These are phyloP conservation scores for Candida glucosophila DNA, from an alignment of 1,139 yeast genomes.

Conservation along the genomic window DNA sequence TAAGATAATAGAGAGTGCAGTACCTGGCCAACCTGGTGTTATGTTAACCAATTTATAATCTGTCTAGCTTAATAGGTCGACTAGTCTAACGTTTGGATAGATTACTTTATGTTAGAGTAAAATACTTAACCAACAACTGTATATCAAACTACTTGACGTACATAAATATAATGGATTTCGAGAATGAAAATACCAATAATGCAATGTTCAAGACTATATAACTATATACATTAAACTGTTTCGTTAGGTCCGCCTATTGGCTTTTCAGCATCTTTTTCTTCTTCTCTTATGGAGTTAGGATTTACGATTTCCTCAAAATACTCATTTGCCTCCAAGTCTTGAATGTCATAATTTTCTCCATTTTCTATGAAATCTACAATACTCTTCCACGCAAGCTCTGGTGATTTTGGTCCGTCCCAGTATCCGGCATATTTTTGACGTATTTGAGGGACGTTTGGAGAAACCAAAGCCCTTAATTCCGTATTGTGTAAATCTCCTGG, in stretches of 20 bases:
- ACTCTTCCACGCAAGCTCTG: constrained; percentile 64
- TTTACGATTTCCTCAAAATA: constrained; percentile 40
- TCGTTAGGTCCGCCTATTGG: constrained; percentile 1
- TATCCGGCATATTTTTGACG: constrained; percentile 65
- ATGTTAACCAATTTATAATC: constrained; percentile 53
- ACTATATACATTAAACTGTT: not conserved
- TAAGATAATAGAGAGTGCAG: constrained; percentile 72
- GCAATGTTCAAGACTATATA: no score
- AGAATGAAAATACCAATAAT: no score
- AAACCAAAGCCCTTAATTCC: constrained; percentile 65
- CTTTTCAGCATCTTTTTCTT: not conserved
- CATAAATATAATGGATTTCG: no score
- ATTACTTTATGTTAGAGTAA: no score
- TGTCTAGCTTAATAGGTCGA: no score
- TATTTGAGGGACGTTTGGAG: constrained; percentile 60
- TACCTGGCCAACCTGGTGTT: constrained; percentile 93
- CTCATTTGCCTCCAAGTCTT: constrained; percentile 28
- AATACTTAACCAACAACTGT: no score
- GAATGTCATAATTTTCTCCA: constrained; percentile 45
- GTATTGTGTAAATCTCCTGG: constrained; percentile 46
- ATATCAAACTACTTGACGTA: no score
- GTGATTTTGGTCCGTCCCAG: constrained; percentile 63
- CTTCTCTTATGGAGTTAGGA: not conserved
- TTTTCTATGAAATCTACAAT: constrained; percentile 66
- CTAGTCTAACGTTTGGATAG: no score